These are phyloP conservation scores for Onygenales sp. DNA, from an alignment of 2,329 filamentous ascomycete species.

Conservation along the genomic window DNA sequence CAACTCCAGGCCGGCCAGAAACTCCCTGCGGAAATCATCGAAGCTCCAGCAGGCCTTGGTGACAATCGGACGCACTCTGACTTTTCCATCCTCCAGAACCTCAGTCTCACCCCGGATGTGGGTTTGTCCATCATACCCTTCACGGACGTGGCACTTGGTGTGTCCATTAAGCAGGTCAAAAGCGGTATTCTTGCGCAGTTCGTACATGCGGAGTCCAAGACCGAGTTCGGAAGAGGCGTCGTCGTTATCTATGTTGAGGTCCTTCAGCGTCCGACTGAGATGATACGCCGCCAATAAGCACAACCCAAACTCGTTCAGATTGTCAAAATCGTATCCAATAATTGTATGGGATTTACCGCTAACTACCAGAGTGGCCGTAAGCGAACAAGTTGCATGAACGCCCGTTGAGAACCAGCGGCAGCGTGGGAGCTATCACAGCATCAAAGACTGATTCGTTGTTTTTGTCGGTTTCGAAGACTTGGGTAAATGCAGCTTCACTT, in stretches of 20 bases:
- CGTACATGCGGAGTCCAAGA: conserved; percentile 32
- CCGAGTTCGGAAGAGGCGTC: conserved; percentile 17
- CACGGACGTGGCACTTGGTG: conserved; percentile 31
- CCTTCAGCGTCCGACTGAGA: conserved; percentile 19
- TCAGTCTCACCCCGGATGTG: conserved; percentile 37
- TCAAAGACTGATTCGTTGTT: conserved; percentile 22
- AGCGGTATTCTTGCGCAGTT: conserved; percentile 33
- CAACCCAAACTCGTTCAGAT: conserved; percentile 25
- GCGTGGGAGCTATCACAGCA: conserved; percentile 22
- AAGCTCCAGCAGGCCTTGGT: conserved; percentile 27
- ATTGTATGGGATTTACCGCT: conserved; percentile 34
- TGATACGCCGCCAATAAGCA: conserved; percentile 27
- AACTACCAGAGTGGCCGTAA: conserved; percentile 33
- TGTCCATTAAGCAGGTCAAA: conserved; percentile 34
- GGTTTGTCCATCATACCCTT: conserved; percentile 31
- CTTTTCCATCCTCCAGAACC: conserved; percentile 29
- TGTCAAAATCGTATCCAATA: conserved; percentile 34
- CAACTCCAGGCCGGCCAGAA: conserved; percentile 21
- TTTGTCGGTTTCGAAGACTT: conserved; percentile 14
- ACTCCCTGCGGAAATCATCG: conserved; percentile 19
- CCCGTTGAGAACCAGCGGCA: conserved; percentile 26
- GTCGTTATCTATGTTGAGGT: conserved; percentile 14
- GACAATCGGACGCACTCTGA: conserved; percentile 32
- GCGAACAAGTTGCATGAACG: conserved; percentile 34
- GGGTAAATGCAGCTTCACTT: conserved; percentile 16